A percentile compares a stretch with the other conserved stretches of the same genome.
Conservation (phyloP, 1,139 yeast species). For the Pichia sp. region DNA sequence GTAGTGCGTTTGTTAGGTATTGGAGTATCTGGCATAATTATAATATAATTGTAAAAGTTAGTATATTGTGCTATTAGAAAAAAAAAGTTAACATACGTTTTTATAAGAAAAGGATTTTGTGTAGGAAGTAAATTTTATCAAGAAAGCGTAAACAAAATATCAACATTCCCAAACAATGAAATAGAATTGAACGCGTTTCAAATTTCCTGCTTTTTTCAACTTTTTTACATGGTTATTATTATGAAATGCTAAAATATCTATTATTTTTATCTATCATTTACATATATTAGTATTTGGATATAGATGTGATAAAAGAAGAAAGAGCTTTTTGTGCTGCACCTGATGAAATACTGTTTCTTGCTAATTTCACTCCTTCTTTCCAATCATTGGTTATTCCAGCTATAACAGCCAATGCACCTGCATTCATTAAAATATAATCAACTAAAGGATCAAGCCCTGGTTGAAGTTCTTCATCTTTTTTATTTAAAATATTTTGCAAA, state of each 20-base stretch:
- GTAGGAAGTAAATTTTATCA: too few species aligned
- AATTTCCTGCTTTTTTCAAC: too few species aligned
- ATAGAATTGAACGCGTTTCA: too few species aligned
- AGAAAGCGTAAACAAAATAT: too few species aligned
- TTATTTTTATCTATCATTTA: not conserved
- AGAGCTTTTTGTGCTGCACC: slow-evolving; percentile 65
- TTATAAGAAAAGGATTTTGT: too few species aligned
- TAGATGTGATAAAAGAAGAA: slow-evolving; percentile 46
- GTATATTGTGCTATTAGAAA: not conserved
- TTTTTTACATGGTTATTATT: too few species aligned
- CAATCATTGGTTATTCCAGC: slow-evolving; percentile 63
- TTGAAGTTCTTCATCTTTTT: slow-evolving; percentile 23
- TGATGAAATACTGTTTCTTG: slow-evolving; percentile 56
- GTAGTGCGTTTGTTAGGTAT: not conserved
- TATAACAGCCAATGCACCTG: slow-evolving; percentile 80
- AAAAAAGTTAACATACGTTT: too few species aligned
- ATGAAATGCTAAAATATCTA: not conserved
- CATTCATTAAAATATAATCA: slow-evolving; percentile 81
- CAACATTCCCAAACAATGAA: not conserved
- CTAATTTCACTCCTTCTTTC: slow-evolving; percentile 72
- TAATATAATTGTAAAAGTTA: not conserved
- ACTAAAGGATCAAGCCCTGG: slow-evolving; percentile 54
- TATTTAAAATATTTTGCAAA: slow-evolving; percentile 43
- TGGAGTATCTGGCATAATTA: not conserved
- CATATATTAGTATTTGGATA: slow-evolving; percentile 21